Base-by-base conservation (phyloP, 768 basidiomycete genomes). In the Auricularia auricula-judae region DNA sequence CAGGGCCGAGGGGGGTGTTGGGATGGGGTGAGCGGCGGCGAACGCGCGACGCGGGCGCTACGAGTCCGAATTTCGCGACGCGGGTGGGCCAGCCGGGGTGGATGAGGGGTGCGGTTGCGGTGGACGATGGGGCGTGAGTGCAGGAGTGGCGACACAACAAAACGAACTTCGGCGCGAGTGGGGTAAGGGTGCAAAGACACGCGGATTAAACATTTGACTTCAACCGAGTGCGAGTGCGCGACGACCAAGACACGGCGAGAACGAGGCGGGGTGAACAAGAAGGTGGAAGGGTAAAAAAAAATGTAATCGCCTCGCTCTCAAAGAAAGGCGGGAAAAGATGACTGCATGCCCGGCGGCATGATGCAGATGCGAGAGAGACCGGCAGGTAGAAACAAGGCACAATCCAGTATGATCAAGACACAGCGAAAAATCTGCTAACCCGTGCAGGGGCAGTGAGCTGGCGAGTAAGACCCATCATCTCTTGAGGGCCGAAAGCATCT, bases 401-500 rank as follows among this genome's bases (percentile, higher is more conserved):
- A 18, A 51, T 10, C 43, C 43, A 44, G 43, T 10, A 10, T 11
- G 11, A 44, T 10, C 43, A 44, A 44, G 18, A 51, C 11, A 18
- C 47, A 18, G 16, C 18, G 47, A 3, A 21, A 12, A 18, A 51
- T 51, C 18, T 7, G 39, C 12, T 14, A 42, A 42, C 2, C 7
- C 8, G 39, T 2, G 39, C 8, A 14, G 12, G 47, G 47, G 47
- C 11, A 18, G 5, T 51, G 21, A 21, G 14, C 29, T 59, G 14
- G 23, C 56, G 36, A 63, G 10, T n/a, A 44, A 33, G 64, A n/a
- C 29, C 29, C 29, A 23, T 64, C 66, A 51, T 42, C 62, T 60
- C 63, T 33, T 54, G 75, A 91, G 75, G 62, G 88, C 88, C 65
- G 86, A 91, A 65, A 94, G 78, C 90, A 95, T 91, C 86, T 94